Evolutionary conservation across 2,329 filamentous ascomycete species (phyloP).

Genomic region (Coniella lustricola): DNA sequence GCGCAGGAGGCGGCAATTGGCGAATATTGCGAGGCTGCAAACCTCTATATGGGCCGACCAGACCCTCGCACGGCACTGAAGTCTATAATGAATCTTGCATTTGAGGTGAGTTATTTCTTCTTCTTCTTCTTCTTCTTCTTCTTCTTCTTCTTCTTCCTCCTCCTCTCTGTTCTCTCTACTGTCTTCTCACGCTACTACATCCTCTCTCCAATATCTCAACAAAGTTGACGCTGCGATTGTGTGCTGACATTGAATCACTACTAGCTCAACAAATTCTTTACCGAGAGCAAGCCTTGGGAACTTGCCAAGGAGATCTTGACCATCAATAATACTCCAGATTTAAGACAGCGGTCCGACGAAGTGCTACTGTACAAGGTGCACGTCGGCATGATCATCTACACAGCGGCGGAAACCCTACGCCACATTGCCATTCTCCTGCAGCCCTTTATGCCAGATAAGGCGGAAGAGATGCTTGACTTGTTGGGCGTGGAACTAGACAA

Average conservation of each 20-base stretch:
- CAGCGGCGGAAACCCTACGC: conserved; percentile 68
- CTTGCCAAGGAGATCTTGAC: conserved; percentile 30
- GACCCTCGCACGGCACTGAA: conserved; percentile 12
- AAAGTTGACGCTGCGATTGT: background rate
- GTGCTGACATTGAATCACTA: conserved; percentile 10
- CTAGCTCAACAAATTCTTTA: conserved; percentile 62
- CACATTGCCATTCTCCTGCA: conserved; percentile 79
- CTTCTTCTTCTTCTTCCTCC: no score
- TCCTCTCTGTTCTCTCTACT: no score
- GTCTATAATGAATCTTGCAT: conserved; percentile 53
- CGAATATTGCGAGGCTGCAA: background rate
- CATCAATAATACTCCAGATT: background rate
- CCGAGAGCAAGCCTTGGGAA: conserved; percentile 62
- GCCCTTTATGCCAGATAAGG: conserved; percentile 81
- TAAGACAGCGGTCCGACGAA: conserved; percentile 18
- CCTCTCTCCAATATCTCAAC: no score
- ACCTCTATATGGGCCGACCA: conserved; percentile 9
- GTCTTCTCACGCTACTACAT: no score
- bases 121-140: no score
- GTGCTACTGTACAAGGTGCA: conserved; percentile 35
- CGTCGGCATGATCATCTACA: conserved; percentile 52
- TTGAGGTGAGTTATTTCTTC: conserved; percentile 39
- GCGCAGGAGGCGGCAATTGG: background rate
- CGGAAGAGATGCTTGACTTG: conserved; percentile 64
- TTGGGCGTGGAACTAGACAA: conserved; percentile 61